Percentiles rank a stretch among this genome's conserved stretches.
Conservation (phyloP, 2,329 filamentous ascomycete species). For the Calonectria honghensis region DNA sequence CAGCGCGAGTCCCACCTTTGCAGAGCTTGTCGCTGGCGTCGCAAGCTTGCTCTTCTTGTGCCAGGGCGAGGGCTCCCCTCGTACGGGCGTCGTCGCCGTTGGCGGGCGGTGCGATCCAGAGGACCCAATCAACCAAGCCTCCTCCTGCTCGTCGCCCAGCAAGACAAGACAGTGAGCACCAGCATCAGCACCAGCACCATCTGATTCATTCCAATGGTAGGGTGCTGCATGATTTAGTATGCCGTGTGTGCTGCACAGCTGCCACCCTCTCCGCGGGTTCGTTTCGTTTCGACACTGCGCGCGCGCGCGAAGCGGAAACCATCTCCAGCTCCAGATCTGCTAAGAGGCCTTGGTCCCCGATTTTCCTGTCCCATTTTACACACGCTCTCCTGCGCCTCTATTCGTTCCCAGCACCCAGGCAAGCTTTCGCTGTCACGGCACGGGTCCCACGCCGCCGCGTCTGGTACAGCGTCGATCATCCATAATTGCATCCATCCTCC, state of each 20-base stretch:
- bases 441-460: slow-evolving; percentile 44
- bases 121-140: neutral
- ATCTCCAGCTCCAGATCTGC: slow-evolving; percentile 25
- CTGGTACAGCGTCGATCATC: slow-evolving; percentile 45
- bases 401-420: slow-evolving; percentile 30
- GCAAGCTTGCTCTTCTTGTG: slow-evolving; percentile 14
- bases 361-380: slow-evolving; percentile 22
- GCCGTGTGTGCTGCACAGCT: neutral
- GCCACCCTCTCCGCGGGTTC: neutral
- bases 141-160: neutral
- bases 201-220: slow-evolving; percentile 3
- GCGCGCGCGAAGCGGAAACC: slow-evolving; percentile 6
- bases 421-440: slow-evolving; percentile 45
- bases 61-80: neutral
- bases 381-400: slow-evolving; percentile 18
- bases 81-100: slow-evolving; percentile 13
- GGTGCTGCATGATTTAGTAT: slow-evolving; percentile 2
- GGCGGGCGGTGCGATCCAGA: slow-evolving; percentile 6
- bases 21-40: slow-evolving; percentile 11
- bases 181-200: neutral
- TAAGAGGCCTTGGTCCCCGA: slow-evolving; percentile 21
- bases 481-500: slow-evolving; percentile 37
- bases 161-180: neutral
- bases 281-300: slow-evolving; percentile 13
- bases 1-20: slow-evolving; percentile 8